Evolutionary conservation across 2,329 filamentous ascomycete species (phyloP).

Genomic region (Echinosphaeria canescens): DNA sequence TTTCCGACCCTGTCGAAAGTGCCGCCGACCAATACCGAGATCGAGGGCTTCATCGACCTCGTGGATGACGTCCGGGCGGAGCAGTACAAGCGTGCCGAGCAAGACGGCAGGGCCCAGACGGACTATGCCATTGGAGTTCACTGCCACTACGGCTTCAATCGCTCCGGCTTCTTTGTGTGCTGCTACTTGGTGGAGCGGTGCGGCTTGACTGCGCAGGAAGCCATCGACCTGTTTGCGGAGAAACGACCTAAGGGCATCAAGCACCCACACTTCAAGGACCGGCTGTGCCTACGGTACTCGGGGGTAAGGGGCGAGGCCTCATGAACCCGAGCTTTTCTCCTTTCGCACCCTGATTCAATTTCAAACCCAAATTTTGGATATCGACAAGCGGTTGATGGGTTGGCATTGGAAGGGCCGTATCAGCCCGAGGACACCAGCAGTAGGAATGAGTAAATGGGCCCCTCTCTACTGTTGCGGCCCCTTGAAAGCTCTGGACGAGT

Average conservation of each 20-base stretch:
- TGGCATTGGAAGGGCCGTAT: too few relatives aligned
- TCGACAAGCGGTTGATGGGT: too few relatives aligned
- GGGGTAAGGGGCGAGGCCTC: too few relatives aligned
- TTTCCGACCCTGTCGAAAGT: slow-evolving; percentile 86
- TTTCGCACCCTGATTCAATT: too few relatives aligned
- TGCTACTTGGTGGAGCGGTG: slow-evolving; percentile 76
- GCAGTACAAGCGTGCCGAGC: slow-evolving; percentile 21
- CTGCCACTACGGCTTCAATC: slow-evolving; percentile 92
- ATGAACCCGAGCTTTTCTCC: too few relatives aligned
- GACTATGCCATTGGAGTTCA: slow-evolving; percentile 57
- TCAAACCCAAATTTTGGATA: too few relatives aligned
- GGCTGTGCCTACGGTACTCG: slow-evolving; percentile 58
- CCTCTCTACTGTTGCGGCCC: too few relatives aligned
- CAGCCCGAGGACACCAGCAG: too few relatives aligned
- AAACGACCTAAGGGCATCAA: slow-evolving; percentile 65
- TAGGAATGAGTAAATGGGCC: too few relatives aligned
- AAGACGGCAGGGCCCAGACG: slow-evolving; percentile 17
- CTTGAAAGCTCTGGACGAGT: too few relatives aligned
- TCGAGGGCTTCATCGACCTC: slow-evolving; percentile 28
- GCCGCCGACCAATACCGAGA: slow-evolving; percentile 39
- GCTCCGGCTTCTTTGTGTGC: slow-evolving; percentile 78
- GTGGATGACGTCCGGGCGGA: slow-evolving; percentile 37
- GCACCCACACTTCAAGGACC: slow-evolving; percentile 75
- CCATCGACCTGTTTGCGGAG: slow-evolving; percentile 56
- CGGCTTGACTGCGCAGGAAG: slow-evolving; percentile 49